Evolutionary conservation across 768 basidiomycete species (phyloP).

Genomic region (Trametes meyenii): DNA sequence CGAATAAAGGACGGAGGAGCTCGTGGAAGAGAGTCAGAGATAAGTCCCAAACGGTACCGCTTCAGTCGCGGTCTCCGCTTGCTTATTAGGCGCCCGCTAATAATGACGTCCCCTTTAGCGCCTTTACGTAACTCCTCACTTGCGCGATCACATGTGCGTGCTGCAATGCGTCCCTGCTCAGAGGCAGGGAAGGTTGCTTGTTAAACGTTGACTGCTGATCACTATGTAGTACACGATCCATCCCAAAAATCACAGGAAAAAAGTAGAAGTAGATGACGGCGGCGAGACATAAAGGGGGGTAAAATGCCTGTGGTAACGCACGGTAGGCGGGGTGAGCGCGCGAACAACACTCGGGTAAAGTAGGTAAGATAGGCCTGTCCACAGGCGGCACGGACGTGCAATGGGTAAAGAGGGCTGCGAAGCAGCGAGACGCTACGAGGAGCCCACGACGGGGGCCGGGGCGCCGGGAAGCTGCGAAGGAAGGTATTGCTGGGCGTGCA

Average conservation of each 20-base stretch:
- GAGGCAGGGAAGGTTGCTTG: neutral
- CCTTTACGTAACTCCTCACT: slow-evolving; percentile 1
- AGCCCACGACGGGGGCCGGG: neutral
- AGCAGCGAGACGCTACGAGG: neutral
- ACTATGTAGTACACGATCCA: slow-evolving; percentile 12
- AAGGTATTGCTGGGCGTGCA: slow-evolving; percentile 1
- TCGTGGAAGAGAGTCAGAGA: neutral
- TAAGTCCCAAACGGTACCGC: neutral
- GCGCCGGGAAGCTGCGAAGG: neutral
- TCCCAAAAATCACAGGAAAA: neutral
- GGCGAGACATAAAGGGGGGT: neutral
- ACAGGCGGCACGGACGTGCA: slow-evolving; percentile 2
- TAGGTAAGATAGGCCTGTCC: slow-evolving; percentile 7
- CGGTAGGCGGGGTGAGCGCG: neutral
- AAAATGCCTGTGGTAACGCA: slow-evolving; percentile 2
- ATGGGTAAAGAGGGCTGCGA: neutral
- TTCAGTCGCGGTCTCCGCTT: neutral
- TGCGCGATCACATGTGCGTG: slow-evolving; percentile 6
- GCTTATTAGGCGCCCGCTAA: neutral
- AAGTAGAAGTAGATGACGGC: neutral
- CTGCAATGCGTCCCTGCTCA: neutral
- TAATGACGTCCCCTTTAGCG: neutral
- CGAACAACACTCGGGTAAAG: neutral
- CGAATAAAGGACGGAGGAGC: neutral
- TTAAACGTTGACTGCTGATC: neutral